Conservation (phyloP, 495 filamentous ascomycete genomes). For the Neurospora sp. region DNA sequence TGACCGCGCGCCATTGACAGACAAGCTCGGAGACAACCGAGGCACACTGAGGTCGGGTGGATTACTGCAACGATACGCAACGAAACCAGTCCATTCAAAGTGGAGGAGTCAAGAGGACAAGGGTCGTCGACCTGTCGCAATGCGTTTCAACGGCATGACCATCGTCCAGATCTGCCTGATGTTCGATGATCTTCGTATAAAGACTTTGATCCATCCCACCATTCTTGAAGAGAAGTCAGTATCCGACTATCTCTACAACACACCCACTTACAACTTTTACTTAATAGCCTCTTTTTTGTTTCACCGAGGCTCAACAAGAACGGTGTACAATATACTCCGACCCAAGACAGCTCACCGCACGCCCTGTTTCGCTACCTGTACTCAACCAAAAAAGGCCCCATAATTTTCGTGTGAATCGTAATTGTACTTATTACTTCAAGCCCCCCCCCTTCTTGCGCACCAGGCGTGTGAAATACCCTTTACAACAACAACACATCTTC, state of each 20-base stretch:
- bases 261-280: neutral
- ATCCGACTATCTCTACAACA: neutral
- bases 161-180: neutral
- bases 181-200: neutral
- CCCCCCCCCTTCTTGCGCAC: neutral
- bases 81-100: neutral
- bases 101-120: neutral
- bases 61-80: neutral
- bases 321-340: neutral
- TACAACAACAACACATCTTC: neutral
- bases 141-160: neutral
- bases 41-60: neutral
- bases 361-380: neutral
- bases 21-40: neutral
- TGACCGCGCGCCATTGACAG: neutral
- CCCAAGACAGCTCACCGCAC: neutral
- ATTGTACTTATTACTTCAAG: neutral
- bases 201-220: neutral
- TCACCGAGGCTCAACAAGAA: neutral
- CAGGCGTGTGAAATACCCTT: neutral
- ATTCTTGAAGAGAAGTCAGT: neutral
- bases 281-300: neutral
- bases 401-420: neutral
- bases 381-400: neutral
- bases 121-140: neutral